Evolutionary conservation across 257 asterid genomes (phyloP).

Genomic region (Penstemon newberryi): DNA sequence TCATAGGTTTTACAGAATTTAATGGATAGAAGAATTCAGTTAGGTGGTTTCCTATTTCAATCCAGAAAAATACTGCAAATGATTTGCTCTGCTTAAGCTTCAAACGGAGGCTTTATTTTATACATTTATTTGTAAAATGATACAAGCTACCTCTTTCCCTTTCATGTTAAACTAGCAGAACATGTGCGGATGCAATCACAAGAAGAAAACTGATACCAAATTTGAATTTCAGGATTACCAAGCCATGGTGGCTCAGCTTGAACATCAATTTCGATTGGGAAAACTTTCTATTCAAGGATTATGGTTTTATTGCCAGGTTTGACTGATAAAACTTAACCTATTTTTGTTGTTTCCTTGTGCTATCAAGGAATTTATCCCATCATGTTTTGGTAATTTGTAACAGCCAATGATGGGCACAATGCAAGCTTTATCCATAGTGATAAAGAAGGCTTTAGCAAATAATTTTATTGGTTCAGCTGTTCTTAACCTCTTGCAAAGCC

Average conservation of each 20-base stretch:
- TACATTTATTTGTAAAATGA: slow-evolving; percentile 13
- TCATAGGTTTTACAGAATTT: slow-evolving; percentile 10
- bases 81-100: slow-evolving; percentile 21
- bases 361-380: slow-evolving; percentile 19
- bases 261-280: slow-evolving; percentile 93
- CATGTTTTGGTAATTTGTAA: slow-evolving; percentile 29
- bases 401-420: slow-evolving; percentile 97
- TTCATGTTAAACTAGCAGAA: slow-evolving; percentile 22
- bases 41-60: background rate
- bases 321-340: slow-evolving; percentile 23
- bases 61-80: background rate
- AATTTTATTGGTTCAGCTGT: slow-evolving; percentile 82
- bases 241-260: slow-evolving; percentile 98
- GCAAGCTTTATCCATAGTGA: slow-evolving; percentile 83
- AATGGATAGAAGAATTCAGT: background rate
- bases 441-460: slow-evolving; percentile 79
- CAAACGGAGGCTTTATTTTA: slow-evolving; percentile 10
- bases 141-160: slow-evolving; percentile 9
- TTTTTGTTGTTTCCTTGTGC: slow-evolving; percentile 16
- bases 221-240: slow-evolving; percentile 72
- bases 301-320: slow-evolving; percentile 99
- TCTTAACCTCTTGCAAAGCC: slow-evolving; percentile 92
- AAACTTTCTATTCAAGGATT: slow-evolving; percentile 94
- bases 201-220: slow-evolving; percentile 30
- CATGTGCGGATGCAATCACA: slow-evolving; percentile 10